These are phyloP conservation scores for Paraphysoderma sedebokerense DNA, from an alignment of 371 early-diverging fungal species.

Conservation along the genomic window DNA sequence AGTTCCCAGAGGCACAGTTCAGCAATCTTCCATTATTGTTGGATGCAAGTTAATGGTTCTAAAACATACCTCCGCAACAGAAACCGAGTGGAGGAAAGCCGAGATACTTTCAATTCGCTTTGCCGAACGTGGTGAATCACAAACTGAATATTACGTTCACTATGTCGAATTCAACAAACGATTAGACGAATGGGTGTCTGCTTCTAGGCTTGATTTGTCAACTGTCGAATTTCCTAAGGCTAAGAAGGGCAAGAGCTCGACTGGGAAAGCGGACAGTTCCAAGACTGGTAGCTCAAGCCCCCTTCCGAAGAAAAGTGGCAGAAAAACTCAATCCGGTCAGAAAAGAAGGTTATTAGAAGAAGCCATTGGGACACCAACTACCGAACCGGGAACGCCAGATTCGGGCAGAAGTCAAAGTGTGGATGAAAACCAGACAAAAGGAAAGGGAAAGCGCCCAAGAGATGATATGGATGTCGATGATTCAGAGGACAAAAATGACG, in stretches of 20 bases:
- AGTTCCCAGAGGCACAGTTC: too few species aligned
- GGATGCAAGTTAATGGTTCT: conserved; percentile 64
- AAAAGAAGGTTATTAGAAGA: too few species aligned
- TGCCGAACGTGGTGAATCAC: background rate
- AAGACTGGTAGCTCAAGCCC: too few species aligned
- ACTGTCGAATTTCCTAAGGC: conserved; percentile 61
- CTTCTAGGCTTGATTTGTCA: conserved; percentile 46
- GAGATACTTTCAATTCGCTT: conserved; percentile 82
- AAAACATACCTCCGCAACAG: conserved; percentile 25
- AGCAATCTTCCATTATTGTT: conserved; percentile 14
- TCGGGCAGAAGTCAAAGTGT: conserved; percentile 8
- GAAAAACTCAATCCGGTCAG: too few species aligned
- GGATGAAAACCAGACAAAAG: too few species aligned
- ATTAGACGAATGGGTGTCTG: conserved; percentile 94
- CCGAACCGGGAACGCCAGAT: background rate
- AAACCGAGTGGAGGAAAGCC: conserved; percentile 57
- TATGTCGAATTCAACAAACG: conserved; percentile 97
- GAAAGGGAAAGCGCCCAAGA: conserved; percentile 5
- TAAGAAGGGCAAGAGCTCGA: conserved; percentile 18
- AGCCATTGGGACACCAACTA: conserved; percentile 1
- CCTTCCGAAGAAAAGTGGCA: too few species aligned
- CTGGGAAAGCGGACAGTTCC: too few species aligned
- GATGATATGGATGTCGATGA: conserved; percentile 10
- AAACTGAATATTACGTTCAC: conserved; percentile 91
- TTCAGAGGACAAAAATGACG: conserved; percentile 4